A percentile compares a stretch with the other conserved stretches of the same genome.
phyloP scores from a whole-genome alignment of 139 green algal species.

The Chlorella sorokiniana region DNA sequence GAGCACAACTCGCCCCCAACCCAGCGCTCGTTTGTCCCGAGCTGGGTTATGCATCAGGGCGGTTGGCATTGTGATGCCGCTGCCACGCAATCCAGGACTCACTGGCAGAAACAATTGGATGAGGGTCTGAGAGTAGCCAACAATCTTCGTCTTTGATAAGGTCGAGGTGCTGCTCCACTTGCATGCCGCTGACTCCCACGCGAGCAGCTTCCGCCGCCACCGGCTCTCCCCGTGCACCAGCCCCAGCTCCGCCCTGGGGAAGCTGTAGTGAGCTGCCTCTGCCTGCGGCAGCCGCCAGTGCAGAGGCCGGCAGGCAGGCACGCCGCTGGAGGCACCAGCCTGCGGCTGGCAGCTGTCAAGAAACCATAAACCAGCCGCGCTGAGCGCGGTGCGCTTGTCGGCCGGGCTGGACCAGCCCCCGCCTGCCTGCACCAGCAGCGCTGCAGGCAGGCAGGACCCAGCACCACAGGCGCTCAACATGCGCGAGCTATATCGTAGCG shows the following conservation, averaged over 20 bases:
- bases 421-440: neutral
- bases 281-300: neutral
- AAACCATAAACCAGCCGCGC: slow-evolving; percentile 8
- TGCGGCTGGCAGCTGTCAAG: neutral
- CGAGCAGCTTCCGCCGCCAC: too few relatives aligned
- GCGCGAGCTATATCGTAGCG: neutral
- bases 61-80: too few relatives aligned
- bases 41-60: too few relatives aligned
- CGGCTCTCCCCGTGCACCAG: neutral
- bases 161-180: too few relatives aligned
- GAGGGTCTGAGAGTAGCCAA: too few relatives aligned
- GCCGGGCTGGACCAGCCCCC: neutral
- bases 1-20: too few relatives aligned
- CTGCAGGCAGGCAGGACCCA: neutral
- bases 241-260: neutral
- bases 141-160: too few relatives aligned
- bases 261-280: neutral
- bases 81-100: too few relatives aligned
- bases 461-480: neutral
- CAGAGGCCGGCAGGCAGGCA: neutral
- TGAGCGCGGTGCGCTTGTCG: too few relatives aligned
- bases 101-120: too few relatives aligned
- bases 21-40: too few relatives aligned
- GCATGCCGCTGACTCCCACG: too few relatives aligned
- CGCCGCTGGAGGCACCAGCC: neutral